Evolutionary conservation across 1,284 basidiomycete species (phyloP), one percentile per base, ranked within the genome.

Genomic region (Fomes fomentarius): DNA sequence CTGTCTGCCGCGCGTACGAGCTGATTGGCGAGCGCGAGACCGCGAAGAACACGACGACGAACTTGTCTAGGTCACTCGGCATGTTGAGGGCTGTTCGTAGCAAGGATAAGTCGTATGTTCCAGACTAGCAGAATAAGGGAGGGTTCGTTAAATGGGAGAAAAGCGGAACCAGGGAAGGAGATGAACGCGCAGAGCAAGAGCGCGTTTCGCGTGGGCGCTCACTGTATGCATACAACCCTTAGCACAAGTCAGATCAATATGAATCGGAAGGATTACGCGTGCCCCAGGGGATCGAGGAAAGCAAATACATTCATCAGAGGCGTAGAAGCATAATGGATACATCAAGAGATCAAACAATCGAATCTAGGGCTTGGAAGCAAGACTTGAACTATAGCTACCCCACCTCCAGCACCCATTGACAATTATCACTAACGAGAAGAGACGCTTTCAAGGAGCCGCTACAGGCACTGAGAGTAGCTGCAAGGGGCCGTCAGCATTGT

Each of bases 1-100:
- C 78, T 95, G 93, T 67, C 90, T 85, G 44, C 38, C 52, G 53
- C 53, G 50, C 41, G 47, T 42, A 31, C 6, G 48, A 43, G 53
- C 53, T 53, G 47, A 57, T 49, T 39, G 47, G 25, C 35, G 47
- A 46, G 40, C 24, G 47, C 44, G 52, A 19, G 45, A 31, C 33
- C 11, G 38, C 26, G 33, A 24, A 28, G 33, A 37, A 41, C 31
- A 50, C 51, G 47, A 44, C 24, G 39, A 57, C 59, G 56, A 56
- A 61, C 59, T 58, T 45, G 53, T 61, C 59, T 39, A 61, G 51
- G 30, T 61, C 59, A 38, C 59, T 61, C 17, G 56, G 56, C 59
- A 61, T 61, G n/a, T 14, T 24, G 15, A 5, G 19, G 19, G 11
- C 11, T 5, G 42, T 34, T 12, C 2, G 12, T 2, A 41, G 28